Base-by-base conservation (phyloP, 2,329 filamentous ascomycete species). In the Reticulascus tulasneorum region DNA sequence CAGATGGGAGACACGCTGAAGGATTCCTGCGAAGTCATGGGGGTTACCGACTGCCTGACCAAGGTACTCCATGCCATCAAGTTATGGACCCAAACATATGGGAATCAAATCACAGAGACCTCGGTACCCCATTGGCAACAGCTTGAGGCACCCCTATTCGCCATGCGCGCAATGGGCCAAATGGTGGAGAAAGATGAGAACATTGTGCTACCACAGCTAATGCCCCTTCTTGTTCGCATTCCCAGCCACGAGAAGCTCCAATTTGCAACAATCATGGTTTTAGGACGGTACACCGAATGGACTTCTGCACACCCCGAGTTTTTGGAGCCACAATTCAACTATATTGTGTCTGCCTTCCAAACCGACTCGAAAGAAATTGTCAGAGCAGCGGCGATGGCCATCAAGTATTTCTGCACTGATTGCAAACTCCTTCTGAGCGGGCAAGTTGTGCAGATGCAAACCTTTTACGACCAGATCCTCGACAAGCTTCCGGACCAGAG, bases 1-100 rank as follows among this genome's bases (percentile, higher is more conserved):
- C 82, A 88, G 35, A 97, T 98, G 88, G 93, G 93, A 23, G 94
- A 98, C 56, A 94, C 94, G 0, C 75, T 98, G 32, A 98, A 98
- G 64, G 93, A 98, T 54, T 87, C 87, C 36, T 98, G 93, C 60
- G 86, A 96, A 56, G 91, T 98, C 25, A 89, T 98, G 67, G 91
- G 91, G 9, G 86, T 94, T 9, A 84, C 87, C 1, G 86, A 94
- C 45, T 97, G 93, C 52, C 71, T 98, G 29, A 80, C 79, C 47
- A 98, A 98, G 62, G 85, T 94, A 7, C 88, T 94, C 47, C 70
- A 84, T 13, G 71, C 87, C 40, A 94, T 98, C 49, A 84, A 95
- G 59, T 56, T 81, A 20, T 98, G 94, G 91, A 91, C 90, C 58
- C 77, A 79, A 40, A 83, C 82, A 38, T 89, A 94, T 53, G 90